Evolutionary conservation across 805 yeast species (phyloP).

Genomic region (Pichia eremophila): DNA sequence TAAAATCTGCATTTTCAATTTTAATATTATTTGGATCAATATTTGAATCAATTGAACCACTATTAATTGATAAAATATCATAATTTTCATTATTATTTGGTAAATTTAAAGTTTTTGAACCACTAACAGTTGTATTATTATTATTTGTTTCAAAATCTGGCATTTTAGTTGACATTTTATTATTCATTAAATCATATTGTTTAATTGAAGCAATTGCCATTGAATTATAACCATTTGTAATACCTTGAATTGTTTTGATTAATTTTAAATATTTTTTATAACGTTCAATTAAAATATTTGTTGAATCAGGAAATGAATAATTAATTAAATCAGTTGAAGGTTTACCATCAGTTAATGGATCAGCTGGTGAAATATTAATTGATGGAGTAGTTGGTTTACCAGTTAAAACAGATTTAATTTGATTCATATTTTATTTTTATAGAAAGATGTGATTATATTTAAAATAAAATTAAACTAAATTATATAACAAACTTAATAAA

Average conservation of each 20-base stretch:
- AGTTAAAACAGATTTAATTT: background rate
- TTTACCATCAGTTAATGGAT: background rate
- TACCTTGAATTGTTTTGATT: constrained; percentile 17
- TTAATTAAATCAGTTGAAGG: constrained; percentile 6
- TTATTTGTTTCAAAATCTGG: constrained; percentile 25
- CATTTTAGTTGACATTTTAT: constrained; percentile 12
- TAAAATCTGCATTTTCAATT: constrained; percentile 14
- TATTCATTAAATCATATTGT: constrained; percentile 19
- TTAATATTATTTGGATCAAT: constrained; percentile 1
- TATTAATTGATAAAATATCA: background rate
- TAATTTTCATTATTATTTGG: background rate
- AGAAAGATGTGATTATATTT: too few species aligned
- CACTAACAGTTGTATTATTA: constrained; percentile 15
- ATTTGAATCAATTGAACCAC: background rate
- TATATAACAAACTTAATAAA: background rate
- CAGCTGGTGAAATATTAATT: background rate
- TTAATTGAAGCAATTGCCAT: constrained; percentile 17
- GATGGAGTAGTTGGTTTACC: background rate
- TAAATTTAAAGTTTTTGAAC: constrained; percentile 11
- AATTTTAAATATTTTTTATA: constrained; percentile 22
- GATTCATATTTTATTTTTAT: too few species aligned
- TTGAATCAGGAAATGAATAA: constrained; percentile 19
- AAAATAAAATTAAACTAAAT: too few species aligned
- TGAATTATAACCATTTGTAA: constrained; percentile 19
- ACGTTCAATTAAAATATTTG: constrained; percentile 18